Percentiles rank a stretch among this genome's conserved stretches.
Evolutionary conservation across 495 filamentous ascomycete genomes (phyloP).

Genomic region (Penicillium steckii): DNA sequence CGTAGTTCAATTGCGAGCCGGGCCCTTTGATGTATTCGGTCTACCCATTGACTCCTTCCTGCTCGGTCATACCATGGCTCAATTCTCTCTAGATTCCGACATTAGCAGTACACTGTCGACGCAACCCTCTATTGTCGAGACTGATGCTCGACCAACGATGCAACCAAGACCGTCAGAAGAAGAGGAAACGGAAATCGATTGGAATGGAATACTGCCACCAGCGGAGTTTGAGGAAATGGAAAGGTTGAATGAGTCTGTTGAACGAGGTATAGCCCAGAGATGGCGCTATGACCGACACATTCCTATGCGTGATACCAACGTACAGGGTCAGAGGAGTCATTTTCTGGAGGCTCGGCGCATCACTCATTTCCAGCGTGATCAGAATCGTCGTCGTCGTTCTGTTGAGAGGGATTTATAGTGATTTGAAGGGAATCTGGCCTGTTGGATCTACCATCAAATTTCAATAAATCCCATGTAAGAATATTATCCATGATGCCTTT

Average conservation of each 20-base stretch:
- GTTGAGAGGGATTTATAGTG: neutral
- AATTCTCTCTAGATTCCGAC: neutral
- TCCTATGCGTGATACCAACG: constrained; percentile 1
- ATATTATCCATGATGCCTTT: no score
- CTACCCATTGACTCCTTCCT: neutral
- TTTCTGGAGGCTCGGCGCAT: constrained; percentile 24
- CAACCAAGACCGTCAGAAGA: neutral
- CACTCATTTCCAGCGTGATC: constrained; percentile 26
- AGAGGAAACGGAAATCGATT: neutral
- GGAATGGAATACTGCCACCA: neutral
- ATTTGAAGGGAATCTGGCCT: neutral
- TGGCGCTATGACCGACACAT: neutral
- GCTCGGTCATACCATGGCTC: neutral
- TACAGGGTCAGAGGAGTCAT: neutral
- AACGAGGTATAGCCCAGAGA: neutral
- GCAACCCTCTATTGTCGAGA: neutral
- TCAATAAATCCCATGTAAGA: neutral
- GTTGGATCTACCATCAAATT: neutral
- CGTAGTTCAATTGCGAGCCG: neutral
- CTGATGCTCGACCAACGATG: neutral
- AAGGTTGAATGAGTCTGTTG: neutral
- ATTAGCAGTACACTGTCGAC: neutral
- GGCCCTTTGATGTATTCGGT: neutral
- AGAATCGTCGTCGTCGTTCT: neutral
- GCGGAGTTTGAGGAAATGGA: neutral